Evolutionary conservation across 495 filamentous ascomycete genomes (phyloP), one percentile per base, ranked within the genome.

Genomic region (Neurospora sp.): DNA sequence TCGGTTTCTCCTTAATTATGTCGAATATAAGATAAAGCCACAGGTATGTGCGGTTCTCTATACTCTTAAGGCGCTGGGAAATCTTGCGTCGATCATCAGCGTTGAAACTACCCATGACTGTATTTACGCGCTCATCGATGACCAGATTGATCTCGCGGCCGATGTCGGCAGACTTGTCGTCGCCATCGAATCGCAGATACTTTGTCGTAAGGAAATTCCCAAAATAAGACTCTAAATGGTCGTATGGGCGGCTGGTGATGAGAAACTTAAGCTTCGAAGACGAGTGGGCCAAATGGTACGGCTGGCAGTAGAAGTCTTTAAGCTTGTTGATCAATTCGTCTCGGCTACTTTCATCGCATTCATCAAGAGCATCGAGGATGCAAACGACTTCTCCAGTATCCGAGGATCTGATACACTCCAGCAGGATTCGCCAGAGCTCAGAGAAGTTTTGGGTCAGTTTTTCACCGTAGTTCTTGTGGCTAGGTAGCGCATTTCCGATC

Each of bases 31-130:
- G 76, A 70, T 79, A 73, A 8, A 84, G 77, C 85, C 84, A 86
- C n/a, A 87, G 82, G 75, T 87, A 87, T n/a, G 83, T 86, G 37
- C 83, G 76, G 53, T 85, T 78, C 20, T 82, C 46, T 73, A 82
- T 82, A 39, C 71, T 70, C 72, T 82, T 80, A 3, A 85, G 76
- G 27, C 72, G 73, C 12, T 78, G 44, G 9, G 76, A 71, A 46
- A 81, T 79, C 6, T 39, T 70, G 3, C 59, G 61, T 27, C 71
- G 73, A 40, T 72, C 61, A 7, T 68, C 11, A 5, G 61, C 70
- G 41, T 40, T 37, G 40, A 81, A 77, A 31, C 44, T 68, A 48
- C 6, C 12, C 7, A 73, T 71, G 59, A 82, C 75, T 3, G 68
- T 35, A 9, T 69, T 14, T 8, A 85, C 44, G 70, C 73, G 74